phyloP scores from a whole-genome alignment of 306 rosid genomes.

The Sphenostylis stenocarpa region DNA sequence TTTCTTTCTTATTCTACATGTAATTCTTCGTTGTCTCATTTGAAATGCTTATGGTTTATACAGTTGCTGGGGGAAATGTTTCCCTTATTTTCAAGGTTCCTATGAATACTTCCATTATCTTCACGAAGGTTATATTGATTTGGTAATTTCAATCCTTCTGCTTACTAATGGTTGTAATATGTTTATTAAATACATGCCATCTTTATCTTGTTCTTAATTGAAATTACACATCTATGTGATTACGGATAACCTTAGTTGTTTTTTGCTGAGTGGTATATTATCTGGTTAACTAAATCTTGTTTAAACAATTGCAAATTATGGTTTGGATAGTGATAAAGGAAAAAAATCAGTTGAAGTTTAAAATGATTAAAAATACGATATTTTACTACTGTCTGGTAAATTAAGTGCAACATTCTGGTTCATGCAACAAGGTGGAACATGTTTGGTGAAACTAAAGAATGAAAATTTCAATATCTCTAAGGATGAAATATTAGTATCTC shows the following conservation, averaged over 20 bases:
- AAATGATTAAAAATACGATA: too few species aligned
- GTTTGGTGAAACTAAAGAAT: too few species aligned
- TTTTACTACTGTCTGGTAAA: not conserved
- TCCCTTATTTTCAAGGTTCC: constrained; percentile 90
- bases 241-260: not conserved
- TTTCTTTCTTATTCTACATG: constrained; percentile 7
- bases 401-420: not conserved
- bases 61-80: constrained; percentile 75
- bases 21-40: constrained; percentile 11
- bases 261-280: constrained; percentile 6
- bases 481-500: too few species aligned
- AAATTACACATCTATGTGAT: not conserved
- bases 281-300: not conserved
- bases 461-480: too few species aligned
- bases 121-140: too few species aligned
- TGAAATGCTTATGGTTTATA: constrained; percentile 33
- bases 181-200: too few species aligned
- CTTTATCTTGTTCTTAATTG: too few species aligned
- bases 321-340: too few species aligned
- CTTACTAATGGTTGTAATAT: too few species aligned
- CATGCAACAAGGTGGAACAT: not conserved
- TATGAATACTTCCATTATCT: constrained; percentile 90
- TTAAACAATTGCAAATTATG: constrained; percentile 6
- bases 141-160: too few species aligned
- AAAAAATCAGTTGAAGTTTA: too few species aligned